Evolutionary conservation across 2,329 filamentous ascomycete species (phyloP), one percentile per base, ranked within the genome.

Genomic region (Cyclaneusma minus): DNA sequence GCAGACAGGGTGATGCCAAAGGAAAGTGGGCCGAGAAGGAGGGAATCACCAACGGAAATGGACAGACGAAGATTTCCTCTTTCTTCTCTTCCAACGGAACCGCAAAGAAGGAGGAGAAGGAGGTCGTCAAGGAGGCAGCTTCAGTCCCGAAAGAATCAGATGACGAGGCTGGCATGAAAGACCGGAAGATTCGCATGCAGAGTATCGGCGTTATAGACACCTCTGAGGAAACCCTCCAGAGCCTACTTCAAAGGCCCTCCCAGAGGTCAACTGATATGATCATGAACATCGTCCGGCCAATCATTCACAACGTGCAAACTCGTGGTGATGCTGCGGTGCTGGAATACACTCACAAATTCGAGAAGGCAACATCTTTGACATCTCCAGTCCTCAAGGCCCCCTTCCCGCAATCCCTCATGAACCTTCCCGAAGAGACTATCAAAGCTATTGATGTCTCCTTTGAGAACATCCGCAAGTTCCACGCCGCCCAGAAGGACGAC

Each of bases 321-420:
- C 71, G 80, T 17, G 89, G 89, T 28, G 89, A 98, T 53, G 77
- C 77, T 42, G 85, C 83, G 3, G 64, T 98, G 13, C 65, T 98
- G 22, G 77, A 80, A 26, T 95, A 93, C 52, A 95, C 89, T 1
- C 85, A 94, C 65, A 93, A 91, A 52, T 98, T 98, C 41, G 89
- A 98, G 49, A 93, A 87, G 57, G 89, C 87, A 1, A 92, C 82
- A 1, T 87, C 81, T 3, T 61, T 98, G 32, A 89, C 71, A 9
- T 87, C 84, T 1, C 83, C 87, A 0, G 84, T 98, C 9, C 62
- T 98, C 35, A 78, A 73, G 44, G 87, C 89, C 1, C 89, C 89
- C 0, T 98, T 93, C 60, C 75, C 83, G 1, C 55, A 74, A 38
- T 68, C 74, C 32, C 60, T 95, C 22, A 95, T 98, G 89, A 63